These are phyloP conservation scores for Boletus rubroflammeus DNA, from an alignment of 768 basidiomycete species.

Conservation along the genomic window DNA sequence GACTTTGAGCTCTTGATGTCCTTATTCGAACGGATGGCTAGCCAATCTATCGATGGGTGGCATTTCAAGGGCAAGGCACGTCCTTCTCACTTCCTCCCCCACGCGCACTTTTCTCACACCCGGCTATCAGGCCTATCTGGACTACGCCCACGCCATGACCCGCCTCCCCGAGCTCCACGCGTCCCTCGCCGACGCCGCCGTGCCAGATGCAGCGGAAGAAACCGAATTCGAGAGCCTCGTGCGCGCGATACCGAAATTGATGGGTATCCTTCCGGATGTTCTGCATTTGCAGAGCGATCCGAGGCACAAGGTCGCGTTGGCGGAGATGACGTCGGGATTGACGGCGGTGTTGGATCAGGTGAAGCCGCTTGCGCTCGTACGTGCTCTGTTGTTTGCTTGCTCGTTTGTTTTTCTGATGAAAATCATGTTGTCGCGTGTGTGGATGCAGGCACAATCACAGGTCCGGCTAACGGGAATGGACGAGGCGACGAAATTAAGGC, in stretches of 20 bases:
- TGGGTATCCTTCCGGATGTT: slow-evolving; percentile 66
- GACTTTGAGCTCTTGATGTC: slow-evolving; percentile 56
- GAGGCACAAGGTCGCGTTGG: slow-evolving; percentile 66
- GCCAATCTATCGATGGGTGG: slow-evolving; percentile 67
- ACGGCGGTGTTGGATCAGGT: slow-evolving; percentile 56
- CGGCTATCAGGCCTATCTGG: slow-evolving; percentile 55
- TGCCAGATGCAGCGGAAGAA: slow-evolving; percentile 45
- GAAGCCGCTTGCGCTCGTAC: slow-evolving; percentile 58
- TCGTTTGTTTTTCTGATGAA: not conserved
- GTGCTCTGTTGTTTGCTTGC: slow-evolving; percentile 20
- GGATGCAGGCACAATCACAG: slow-evolving; percentile 37
- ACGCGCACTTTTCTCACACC: slow-evolving; percentile 5
- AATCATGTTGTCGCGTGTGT: not conserved
- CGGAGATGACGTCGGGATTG: slow-evolving; percentile 69
- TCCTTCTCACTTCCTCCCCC: slow-evolving; percentile 1
- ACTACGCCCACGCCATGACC: slow-evolving; percentile 64
- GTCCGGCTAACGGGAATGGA: slow-evolving; percentile 46
- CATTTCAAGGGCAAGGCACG: slow-evolving; percentile 76
- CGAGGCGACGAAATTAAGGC: slow-evolving; percentile 56
- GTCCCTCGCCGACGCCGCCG: slow-evolving; percentile 38
- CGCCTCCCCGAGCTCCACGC: slow-evolving; percentile 55
- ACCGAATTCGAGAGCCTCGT: slow-evolving; percentile 59
- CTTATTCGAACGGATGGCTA: slow-evolving; percentile 66
- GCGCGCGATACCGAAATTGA: slow-evolving; percentile 58
- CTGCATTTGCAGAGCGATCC: slow-evolving; percentile 53